Evolutionary conservation across 441 rosid genomes (phyloP), one percentile per base, ranked within the genome.

Genomic region (Pelargonium australe): DNA sequence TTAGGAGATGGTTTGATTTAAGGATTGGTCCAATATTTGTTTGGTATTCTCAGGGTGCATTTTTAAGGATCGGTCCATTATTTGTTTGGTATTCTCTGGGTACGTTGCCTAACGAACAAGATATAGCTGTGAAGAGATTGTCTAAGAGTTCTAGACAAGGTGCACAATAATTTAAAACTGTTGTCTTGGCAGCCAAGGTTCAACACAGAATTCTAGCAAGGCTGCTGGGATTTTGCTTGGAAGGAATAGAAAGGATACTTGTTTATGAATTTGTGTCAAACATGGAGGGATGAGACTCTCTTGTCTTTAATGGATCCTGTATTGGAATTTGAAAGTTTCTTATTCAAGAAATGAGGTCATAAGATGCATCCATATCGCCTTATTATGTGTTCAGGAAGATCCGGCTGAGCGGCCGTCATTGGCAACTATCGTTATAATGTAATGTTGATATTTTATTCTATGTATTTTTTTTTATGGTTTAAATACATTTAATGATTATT

Each of bases 121-220:
- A 76, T 41, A 65, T 84, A 55, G 89, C 92, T 0, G 87, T 85
- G 23, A 87, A 87, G 68, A 84, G 85, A 71, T 73, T 87, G 5
- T 79, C 83, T 0, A 67, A 5, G 47, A 64, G 49, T 63, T 87
- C 90, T 3, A 75, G 78, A 40, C 86, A 85, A 73, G 92, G 90
- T 53, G 80, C 73, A 0, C 2, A 9, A 2, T 88, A 87, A 80
- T 87, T 87, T 55, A 84, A 84, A 73, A 87, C 81, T 16, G 92
- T 85, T 49, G 17, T 77, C 5, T 69, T 87, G 19, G 70, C 84
- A 57, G 84, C 89, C 72, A 80, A 75, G 71, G 83, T 87, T 57
- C 87, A 78, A 14, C 91, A 87, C 66, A 71, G 81, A 58, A 87
- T 82, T 73, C 45, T 87, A 0, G 91, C 82, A 23, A 80, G 77